phyloP scores from a whole-genome alignment of 2,329 filamentous ascomycete species.

The Colletotrichum acutatum region DNA sequence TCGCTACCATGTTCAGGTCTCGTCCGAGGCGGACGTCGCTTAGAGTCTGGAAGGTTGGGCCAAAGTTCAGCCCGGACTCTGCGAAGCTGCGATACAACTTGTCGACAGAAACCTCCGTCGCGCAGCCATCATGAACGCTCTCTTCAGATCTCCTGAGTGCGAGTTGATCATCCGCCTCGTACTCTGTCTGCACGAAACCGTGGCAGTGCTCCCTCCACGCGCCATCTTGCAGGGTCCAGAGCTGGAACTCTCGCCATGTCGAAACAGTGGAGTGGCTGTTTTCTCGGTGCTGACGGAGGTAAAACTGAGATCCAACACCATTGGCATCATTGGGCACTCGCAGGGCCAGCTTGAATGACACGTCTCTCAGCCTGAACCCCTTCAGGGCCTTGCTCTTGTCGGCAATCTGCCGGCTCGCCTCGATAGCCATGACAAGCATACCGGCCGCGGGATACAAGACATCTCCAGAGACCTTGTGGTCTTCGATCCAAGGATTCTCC shows the following conservation, averaged over 20 bases:
- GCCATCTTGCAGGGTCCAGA: constrained; percentile 37
- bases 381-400: constrained; percentile 9
- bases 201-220: constrained; percentile 42
- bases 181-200: constrained; percentile 38
- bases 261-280: constrained; percentile 31
- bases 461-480: constrained; percentile 58
- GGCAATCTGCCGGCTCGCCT: constrained; percentile 34
- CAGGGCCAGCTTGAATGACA: constrained; percentile 38
- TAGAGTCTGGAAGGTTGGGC: constrained; percentile 36
- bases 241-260: constrained; percentile 40
- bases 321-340: constrained; percentile 31
- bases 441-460: constrained; percentile 53
- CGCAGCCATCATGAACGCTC: not conserved
- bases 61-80: constrained; percentile 36
- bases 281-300: constrained; percentile 34
- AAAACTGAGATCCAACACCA: constrained; percentile 37
- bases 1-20: constrained; percentile 16
- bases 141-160: not conserved
- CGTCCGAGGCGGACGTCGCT: constrained; percentile 23
- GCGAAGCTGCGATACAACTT: constrained; percentile 35
- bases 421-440: constrained; percentile 44
- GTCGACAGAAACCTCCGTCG: constrained; percentile 19
- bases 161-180: constrained; percentile 5
- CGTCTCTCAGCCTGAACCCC: constrained; percentile 38
- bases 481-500: constrained; percentile 57